Base-by-base conservation (phyloP, 1,284 basidiomycete species). In the Irpex rosettiformis region DNA sequence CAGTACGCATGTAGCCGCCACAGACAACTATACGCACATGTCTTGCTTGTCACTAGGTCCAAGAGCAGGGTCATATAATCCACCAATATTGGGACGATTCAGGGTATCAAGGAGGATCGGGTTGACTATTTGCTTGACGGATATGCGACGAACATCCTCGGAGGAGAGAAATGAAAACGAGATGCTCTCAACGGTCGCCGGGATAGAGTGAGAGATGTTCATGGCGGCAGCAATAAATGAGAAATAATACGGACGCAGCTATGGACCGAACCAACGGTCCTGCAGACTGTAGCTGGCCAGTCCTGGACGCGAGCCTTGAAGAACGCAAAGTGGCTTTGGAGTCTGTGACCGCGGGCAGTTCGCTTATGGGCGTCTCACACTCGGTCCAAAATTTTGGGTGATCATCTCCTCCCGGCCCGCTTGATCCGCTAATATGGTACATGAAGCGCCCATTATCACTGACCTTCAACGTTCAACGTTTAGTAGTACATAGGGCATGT, bases 71-170 rank as follows among this genome's bases (percentile, higher is more conserved):
- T 99, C 97, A 71, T 99, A 99, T 55, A 99, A 80, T 61, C 96
- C 97, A 22, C 94, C 95, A 58, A 84, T 78, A 66, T 93, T 98
- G 1, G 97, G 97, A 64, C 91, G 82, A 72, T 96, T 95, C 43
- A 97, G 79, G 72, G 96, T 94, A 79, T 99, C 96, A 66, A 99
- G 86, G 58, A 99, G 84, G 61, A 92, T 82, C 3, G 96, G 91
- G 73, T 99, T 99, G 62, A 93, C 84, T 67, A 99, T 91, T 78
- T 98, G 93, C 78, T 96, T 96, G 69, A 99, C 96, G 18, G 95
- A 98, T 71, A 99, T 95, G 61, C 89, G 84, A 55, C 91, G 85
- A 65, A 98, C 83, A 74, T 99, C 96, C 66, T 93, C 85, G n/a
- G 93, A 79, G 13, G 92, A 87, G 58, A 99, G 86, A 74, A 97